Evolutionary conservation across 306 rosid genomes (phyloP).

Genomic region (Sphenostylis stenocarpa): DNA sequence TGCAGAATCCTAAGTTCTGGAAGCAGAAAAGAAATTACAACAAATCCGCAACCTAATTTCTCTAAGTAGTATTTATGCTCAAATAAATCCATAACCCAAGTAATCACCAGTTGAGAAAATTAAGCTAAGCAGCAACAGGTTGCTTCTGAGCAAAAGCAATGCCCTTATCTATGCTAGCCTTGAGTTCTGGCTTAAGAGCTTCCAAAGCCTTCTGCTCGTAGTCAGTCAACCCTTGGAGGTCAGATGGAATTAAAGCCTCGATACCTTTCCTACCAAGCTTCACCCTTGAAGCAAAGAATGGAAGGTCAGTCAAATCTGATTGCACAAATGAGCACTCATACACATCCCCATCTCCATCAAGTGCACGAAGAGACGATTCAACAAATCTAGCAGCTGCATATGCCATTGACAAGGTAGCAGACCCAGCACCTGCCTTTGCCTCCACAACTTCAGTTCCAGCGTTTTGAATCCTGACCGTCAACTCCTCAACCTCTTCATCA

Average conservation of each 20-base stretch:
- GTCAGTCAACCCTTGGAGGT: constrained; percentile 85
- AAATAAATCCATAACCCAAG: constrained; percentile 27
- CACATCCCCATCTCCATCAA: constrained; percentile 95
- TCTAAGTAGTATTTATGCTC: constrained; percentile 36
- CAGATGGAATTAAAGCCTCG: constrained; percentile 78
- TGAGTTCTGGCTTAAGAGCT: constrained; percentile 89
- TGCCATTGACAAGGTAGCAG: constrained; percentile 98
- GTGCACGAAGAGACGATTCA: constrained; percentile 91
- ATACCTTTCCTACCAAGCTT: constrained; percentile 91
- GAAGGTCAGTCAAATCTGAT: constrained; percentile 88
- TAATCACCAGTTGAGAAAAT: constrained; percentile 7
- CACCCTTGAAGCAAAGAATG: constrained; percentile 90
- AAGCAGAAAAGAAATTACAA: constrained; percentile 35
- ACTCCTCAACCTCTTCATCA: constrained; percentile 73
- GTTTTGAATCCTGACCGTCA: constrained; percentile 86
- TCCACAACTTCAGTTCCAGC: constrained; percentile 99
- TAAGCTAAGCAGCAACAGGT: constrained; percentile 52
- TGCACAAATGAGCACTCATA: constrained; percentile 84
- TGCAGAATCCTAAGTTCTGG: constrained; percentile 32
- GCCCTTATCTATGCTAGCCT: constrained; percentile 96
- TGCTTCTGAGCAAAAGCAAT: constrained; percentile 79
- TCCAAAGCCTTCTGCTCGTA: constrained; percentile 93
- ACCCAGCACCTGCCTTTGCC: constrained; percentile 97
- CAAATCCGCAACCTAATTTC: constrained; percentile 35
- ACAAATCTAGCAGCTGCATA: constrained; percentile 98